A percentile compares a stretch with the other conserved stretches of the same genome.
phyloP scores from a whole-genome alignment of 345 rosid species.

The Moringa oleifera region DNA sequence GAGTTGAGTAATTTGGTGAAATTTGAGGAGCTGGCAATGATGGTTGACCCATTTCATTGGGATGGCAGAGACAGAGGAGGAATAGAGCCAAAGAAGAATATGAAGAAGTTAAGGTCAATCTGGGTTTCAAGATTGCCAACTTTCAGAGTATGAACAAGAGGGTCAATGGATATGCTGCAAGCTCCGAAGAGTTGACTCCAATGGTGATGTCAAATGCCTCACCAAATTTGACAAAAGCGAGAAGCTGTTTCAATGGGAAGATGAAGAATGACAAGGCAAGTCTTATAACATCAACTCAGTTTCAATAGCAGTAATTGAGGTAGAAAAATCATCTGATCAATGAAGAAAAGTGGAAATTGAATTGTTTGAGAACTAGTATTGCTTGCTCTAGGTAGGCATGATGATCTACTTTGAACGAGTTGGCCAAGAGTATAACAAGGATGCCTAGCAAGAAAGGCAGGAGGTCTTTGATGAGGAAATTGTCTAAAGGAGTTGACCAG shows the following conservation, averaged over 20 bases:
- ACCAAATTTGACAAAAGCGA: constrained; percentile 26
- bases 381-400: constrained; percentile 34
- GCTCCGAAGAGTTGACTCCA: constrained; percentile 30
- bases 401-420: constrained; percentile 32
- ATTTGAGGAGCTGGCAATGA: too few relatives aligned
- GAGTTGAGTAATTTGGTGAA: too few relatives aligned
- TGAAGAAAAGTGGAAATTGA: neutral
- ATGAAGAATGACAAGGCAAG: constrained; percentile 25
- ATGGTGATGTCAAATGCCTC: constrained; percentile 29
- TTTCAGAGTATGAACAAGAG: neutral
- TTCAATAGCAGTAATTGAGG: neutral
- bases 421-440: constrained; percentile 38
- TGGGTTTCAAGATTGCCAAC: constrained; percentile 35
- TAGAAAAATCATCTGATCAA: neutral
- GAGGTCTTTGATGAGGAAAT: constrained; percentile 41
- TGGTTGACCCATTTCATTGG: neutral
- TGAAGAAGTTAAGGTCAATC: constrained; percentile 42
- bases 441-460: constrained; percentile 43
- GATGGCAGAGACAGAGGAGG: constrained; percentile 1
- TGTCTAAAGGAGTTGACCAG: constrained; percentile 31
- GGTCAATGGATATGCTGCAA: constrained; percentile 31
- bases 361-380: neutral
- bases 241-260: too few relatives aligned
- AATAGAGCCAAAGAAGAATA: constrained; percentile 20
- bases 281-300: too few relatives aligned